phyloP scores from a whole-genome alignment of 2,329 filamentous ascomycete species.

The Fusarium burgessii region DNA sequence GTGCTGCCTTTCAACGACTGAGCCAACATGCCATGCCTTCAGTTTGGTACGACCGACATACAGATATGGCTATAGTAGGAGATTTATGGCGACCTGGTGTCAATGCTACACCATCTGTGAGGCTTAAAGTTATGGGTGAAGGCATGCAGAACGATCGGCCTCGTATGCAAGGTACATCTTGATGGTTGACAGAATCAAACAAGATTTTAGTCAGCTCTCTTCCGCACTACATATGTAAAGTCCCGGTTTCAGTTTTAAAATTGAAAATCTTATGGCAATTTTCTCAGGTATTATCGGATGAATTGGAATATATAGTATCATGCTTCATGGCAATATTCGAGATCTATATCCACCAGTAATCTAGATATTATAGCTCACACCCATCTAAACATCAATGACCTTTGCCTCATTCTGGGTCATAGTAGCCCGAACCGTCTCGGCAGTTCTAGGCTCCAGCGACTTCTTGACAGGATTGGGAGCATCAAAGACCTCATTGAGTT shows the following conservation, averaged over 20 bases:
- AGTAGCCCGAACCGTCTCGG: conserved; percentile 27
- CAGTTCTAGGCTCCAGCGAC: conserved; percentile 32
- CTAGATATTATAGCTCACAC: too few species aligned
- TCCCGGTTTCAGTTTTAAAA: too few species aligned
- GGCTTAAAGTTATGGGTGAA: neutral
- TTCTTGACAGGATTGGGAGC: conserved; percentile 35
- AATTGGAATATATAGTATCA: too few species aligned
- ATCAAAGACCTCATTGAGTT: conserved; percentile 51
- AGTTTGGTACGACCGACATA: too few species aligned
- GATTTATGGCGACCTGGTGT: rapidly evolving
- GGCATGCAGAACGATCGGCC: too few species aligned
- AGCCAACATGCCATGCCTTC: neutral
- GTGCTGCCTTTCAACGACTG: neutral
- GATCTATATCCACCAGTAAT: neutral
- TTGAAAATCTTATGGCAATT: neutral
- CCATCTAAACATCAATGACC: conserved; percentile 1
- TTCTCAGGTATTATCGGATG: neutral
- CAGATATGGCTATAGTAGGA: neutral
- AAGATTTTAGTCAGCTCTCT: too few species aligned
- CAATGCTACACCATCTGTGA: neutral
- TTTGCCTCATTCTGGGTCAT: conserved; percentile 23
- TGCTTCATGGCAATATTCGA: neutral
- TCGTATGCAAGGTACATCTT: too few species aligned
- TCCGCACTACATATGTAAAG: too few species aligned
- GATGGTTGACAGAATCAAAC: too few species aligned